phyloP scores from a whole-genome alignment of 495 filamentous ascomycete genomes.

The Penicillium lividum region DNA sequence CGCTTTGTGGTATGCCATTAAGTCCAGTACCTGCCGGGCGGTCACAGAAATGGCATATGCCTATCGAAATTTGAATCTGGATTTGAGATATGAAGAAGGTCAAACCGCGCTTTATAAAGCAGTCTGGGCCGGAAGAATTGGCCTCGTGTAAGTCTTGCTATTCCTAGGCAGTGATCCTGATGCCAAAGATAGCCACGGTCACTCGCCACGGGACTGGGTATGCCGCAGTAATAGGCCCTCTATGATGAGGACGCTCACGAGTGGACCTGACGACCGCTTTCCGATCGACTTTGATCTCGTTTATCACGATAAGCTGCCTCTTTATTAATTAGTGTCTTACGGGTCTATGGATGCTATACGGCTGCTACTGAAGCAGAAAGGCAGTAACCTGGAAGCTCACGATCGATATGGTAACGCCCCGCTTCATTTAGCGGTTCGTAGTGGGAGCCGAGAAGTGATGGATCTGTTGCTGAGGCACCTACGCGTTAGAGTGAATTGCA shows the following conservation, averaged over 20 bases:
- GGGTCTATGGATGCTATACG: constrained; percentile 9
- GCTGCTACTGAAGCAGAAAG: constrained; percentile 9
- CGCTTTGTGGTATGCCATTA: constrained; percentile 16
- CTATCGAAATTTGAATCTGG: neutral
- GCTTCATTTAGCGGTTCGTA: constrained; percentile 15
- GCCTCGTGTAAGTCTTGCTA: constrained; percentile 10
- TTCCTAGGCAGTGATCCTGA: constrained; percentile 9
- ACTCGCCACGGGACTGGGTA: constrained; percentile 11
- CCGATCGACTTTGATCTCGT: neutral
- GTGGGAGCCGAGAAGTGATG: constrained; percentile 6
- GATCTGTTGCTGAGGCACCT: constrained; percentile 12
- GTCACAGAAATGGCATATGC: neutral
- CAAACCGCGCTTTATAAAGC: constrained; percentile 12
- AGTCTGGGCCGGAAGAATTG: constrained; percentile 11
- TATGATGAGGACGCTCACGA: constrained; percentile 6
- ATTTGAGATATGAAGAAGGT: constrained; percentile 5
- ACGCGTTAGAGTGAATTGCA: constrained; percentile 5
- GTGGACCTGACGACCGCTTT: neutral
- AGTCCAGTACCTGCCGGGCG: neutral
- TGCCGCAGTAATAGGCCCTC: constrained; percentile 2
- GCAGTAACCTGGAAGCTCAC: constrained; percentile 1
- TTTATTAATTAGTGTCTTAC: constrained; percentile 14
- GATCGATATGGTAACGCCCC: constrained; percentile 12
- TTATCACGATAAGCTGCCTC: constrained; percentile 11
- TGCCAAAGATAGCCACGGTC: constrained; percentile 10